Conservation (phyloP, 2,329 filamentous ascomycete genomes). For the Madurella mycetomatis region DNA sequence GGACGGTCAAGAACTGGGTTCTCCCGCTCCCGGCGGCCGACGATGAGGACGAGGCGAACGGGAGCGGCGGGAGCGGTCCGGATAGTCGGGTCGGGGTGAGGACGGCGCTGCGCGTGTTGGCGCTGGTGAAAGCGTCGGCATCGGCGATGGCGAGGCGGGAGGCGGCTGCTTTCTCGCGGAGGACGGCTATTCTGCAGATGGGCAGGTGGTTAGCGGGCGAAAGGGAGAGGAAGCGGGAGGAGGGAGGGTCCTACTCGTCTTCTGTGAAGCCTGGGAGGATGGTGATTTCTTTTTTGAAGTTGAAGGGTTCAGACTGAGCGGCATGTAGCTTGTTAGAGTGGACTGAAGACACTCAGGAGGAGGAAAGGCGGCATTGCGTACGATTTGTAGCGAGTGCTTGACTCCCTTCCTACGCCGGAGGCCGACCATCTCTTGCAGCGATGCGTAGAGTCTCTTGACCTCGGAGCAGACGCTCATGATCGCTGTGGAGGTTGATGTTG, state of each 20-base stretch:
- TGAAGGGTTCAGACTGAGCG: constrained; percentile 52
- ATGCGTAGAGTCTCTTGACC: constrained; percentile 42
- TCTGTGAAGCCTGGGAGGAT: constrained; percentile 52
- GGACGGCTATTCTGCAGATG: constrained; percentile 40
- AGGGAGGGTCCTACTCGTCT: constrained; percentile 56
- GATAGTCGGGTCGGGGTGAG: constrained; percentile 21
- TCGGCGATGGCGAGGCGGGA: constrained; percentile 45
- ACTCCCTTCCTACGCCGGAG: constrained; percentile 40
- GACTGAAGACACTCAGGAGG: too few species aligned
- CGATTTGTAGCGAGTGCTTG: constrained; percentile 44
- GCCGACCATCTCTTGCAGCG: constrained; percentile 40
- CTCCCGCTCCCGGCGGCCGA: background rate
- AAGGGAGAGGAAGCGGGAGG: constrained; percentile 1
- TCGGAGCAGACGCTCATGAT: constrained; percentile 36
- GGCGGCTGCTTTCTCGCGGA: constrained; percentile 50
- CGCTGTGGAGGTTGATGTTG: background rate
- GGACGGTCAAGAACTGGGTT: constrained; percentile 3
- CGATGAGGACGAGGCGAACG: background rate
- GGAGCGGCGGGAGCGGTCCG: background rate
- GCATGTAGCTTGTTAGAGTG: constrained; percentile 18
- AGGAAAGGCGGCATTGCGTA: constrained; percentile 28
- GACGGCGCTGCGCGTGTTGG: constrained; percentile 21
- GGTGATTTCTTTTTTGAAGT: constrained; percentile 52
- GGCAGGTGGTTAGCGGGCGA: background rate
- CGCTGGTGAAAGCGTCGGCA: constrained; percentile 5